Evolutionary conservation across 1,139 yeast genomes (phyloP).

Genomic region (Magnusiomyces paraingens): DNA sequence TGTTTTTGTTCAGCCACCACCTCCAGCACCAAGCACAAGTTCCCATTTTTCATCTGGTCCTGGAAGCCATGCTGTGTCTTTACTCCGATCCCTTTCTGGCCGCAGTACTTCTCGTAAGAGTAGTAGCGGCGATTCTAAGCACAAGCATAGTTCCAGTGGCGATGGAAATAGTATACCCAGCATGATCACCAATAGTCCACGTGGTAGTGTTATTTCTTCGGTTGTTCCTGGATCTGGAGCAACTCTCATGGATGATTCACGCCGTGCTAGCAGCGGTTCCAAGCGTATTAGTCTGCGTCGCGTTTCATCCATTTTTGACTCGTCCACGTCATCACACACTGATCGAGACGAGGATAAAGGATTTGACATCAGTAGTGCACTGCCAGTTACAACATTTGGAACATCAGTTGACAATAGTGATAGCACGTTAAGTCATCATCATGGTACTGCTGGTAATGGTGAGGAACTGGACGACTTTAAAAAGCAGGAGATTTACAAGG

Average conservation of each 20-base stretch:
- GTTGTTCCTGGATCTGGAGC: not conserved
- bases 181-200: not conserved
- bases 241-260: not conserved
- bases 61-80: not conserved
- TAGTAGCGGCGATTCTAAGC: not conserved
- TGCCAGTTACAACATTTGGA: not conserved
- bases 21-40: not conserved
- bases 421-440: not conserved
- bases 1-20: not conserved
- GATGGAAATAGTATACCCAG: not conserved
- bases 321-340: not conserved
- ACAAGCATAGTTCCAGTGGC: not conserved
- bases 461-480: not conserved
- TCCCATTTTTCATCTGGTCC: not conserved
- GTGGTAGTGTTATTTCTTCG: not conserved
- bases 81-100: not conserved
- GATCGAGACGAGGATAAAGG: not conserved
- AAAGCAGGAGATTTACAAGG: slow-evolving; percentile 6
- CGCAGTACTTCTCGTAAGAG: not conserved
- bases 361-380: not conserved
- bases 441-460: not conserved
- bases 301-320: not conserved
- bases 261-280: not conserved
- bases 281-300: not conserved
- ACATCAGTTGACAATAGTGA: not conserved